These are phyloP conservation scores for Termitomyces titanicus DNA, from an alignment of 768 basidiomycete species.

Conservation along the genomic window DNA sequence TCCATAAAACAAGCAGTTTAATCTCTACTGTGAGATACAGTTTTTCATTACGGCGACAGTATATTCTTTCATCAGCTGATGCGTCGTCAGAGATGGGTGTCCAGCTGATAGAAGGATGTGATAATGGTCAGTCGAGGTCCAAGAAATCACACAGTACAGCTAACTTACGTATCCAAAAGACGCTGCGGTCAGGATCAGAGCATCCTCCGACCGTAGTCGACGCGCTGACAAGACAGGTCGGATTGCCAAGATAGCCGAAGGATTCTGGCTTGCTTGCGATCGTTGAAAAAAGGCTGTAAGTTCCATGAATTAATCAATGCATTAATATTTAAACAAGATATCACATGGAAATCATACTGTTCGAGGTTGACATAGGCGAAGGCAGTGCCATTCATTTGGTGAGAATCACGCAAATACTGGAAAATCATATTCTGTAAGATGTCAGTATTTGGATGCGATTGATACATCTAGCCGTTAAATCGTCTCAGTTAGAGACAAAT, in stretches of 20 bases:
- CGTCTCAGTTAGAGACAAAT: background rate
- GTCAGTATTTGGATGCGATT: slow-evolving; percentile 23
- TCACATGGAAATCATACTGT: slow-evolving; percentile 8
- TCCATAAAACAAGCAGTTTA: too few species aligned
- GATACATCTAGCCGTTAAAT: slow-evolving; percentile 24
- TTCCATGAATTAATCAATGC: background rate
- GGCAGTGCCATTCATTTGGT: slow-evolving; percentile 24
- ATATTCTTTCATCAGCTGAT: slow-evolving; percentile 24
- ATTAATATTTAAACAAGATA: background rate
- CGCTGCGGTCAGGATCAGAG: slow-evolving; percentile 24
- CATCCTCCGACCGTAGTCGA: slow-evolving; percentile 28
- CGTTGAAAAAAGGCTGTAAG: slow-evolving; percentile 19
- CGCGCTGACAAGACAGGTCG: slow-evolving; percentile 28
- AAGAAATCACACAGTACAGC: background rate
- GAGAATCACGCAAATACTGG: slow-evolving; percentile 20
- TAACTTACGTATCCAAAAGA: slow-evolving; percentile 13
- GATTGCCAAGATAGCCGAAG: slow-evolving; percentile 25
- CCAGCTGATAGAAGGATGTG: slow-evolving; percentile 19
- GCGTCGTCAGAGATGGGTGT: slow-evolving; percentile 26
- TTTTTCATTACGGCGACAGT: slow-evolving; percentile 17
- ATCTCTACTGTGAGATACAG: background rate
- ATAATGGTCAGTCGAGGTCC: background rate
- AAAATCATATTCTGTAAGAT: slow-evolving; percentile 25
- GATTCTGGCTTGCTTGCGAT: slow-evolving; percentile 19
- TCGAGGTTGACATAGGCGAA: slow-evolving; percentile 27